Evolutionary conservation across 495 filamentous ascomycete genomes (phyloP), one percentile per base, ranked within the genome.

Genomic region (Neurospora sp.): DNA sequence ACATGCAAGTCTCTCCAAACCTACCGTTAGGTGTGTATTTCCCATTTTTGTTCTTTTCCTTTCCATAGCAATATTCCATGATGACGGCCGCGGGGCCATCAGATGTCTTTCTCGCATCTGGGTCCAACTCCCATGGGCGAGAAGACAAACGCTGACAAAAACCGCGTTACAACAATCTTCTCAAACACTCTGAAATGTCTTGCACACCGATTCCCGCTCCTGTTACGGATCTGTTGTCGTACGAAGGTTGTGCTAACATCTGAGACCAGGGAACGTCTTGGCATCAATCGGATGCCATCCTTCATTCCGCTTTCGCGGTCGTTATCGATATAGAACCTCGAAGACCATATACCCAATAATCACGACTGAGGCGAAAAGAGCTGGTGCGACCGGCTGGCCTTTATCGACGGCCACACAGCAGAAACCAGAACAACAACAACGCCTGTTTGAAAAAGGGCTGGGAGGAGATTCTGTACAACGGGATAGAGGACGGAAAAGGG

Each of bases 11-110:
- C 53, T 65, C 27, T 65, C 53, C 53, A 65, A 65, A 65, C 53
- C 31, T 65, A 65, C 53, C 14, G 8, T 7, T 35, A 65, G 53
- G 53, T 74, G 73, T 48, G 22, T 71, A 8, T 45, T 59, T 71
- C 42, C 69, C 69, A 2, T 53, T 40, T 68, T 27, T 10, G 40
- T 73, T 2, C 5, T 38, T 70, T 65, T 44, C 42, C 18, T 72
- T 38, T 31, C 39, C n/a, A 74, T 72, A 75, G 20, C 44, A n/a
- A 72, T 42, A 70, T 68, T 77, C 74, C 75, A 83, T 85, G 85
- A 86, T 86, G 85, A 86, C 83, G 82, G 80, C 82, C 84, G 84
- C 84, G 85, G 84, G 85, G 85, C 85, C 85, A 86, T 83, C 84
- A 78, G 80, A 84, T 81, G 78, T 77, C 78, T 48, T 68, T 76